These are phyloP conservation scores for Tricholoma saponaceum DNA, from an alignment of 768 basidiomycete species.

Conservation along the genomic window DNA sequence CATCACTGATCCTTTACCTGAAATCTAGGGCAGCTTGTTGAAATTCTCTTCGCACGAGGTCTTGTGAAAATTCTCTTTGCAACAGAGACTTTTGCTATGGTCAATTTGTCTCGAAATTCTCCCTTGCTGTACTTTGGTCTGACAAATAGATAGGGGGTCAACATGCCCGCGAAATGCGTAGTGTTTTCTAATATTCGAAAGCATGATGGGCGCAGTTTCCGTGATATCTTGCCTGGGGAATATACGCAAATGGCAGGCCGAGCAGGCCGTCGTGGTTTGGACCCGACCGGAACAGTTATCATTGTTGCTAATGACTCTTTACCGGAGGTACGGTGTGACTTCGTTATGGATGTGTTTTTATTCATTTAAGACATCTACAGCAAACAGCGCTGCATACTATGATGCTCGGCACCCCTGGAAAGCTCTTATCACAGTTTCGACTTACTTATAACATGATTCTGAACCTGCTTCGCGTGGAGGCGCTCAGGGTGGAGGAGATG, in stretches of 20 bases:
- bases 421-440: constrained; percentile 93
- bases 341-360: background rate
- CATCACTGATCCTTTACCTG: constrained; percentile 4
- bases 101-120: constrained; percentile 26
- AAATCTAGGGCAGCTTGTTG: constrained; percentile 66
- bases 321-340: constrained; percentile 63
- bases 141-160: constrained; percentile 71
- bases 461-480: constrained; percentile 93
- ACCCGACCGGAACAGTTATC: constrained; percentile 93
- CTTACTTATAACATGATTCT: constrained; percentile 99
- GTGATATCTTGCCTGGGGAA: constrained; percentile 86
- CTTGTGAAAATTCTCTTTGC: constrained; percentile 96
- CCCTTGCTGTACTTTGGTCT: background rate
- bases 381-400: constrained; percentile 73
- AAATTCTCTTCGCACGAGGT: constrained; percentile 93
- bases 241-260: constrained; percentile 99
- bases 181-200: constrained; percentile 95
- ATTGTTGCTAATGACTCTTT: constrained; percentile 80
- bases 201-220: constrained; percentile 90
- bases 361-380: constrained; percentile 33
- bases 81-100: constrained; percentile 99
- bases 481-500: constrained; percentile 97
- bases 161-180: constrained; percentile 98
- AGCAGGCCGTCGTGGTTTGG: constrained; percentile 92
- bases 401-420: constrained; percentile 93